Evolutionary conservation across 2,329 filamentous ascomycete species (phyloP), one percentile per base, ranked within the genome.

Genomic region (Alternaria ethzedia): DNA sequence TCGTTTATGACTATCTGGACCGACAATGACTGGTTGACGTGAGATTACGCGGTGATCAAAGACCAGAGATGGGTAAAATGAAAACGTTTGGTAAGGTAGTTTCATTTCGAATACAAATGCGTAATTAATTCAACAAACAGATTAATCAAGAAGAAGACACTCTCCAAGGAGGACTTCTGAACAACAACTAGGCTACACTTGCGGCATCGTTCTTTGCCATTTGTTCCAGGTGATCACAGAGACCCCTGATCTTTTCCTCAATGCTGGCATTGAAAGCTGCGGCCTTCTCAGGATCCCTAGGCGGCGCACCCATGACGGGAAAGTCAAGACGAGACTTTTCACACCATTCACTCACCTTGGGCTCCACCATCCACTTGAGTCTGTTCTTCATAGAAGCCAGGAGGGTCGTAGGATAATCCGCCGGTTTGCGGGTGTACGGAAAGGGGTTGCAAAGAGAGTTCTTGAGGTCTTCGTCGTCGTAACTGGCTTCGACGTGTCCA

Each of bases 11-110:
- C 36, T n/a, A 10, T 10, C 0, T 6, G 36, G 15, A 41, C 15
- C 36, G 36, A 41, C 36, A n/a, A 8, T 17, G 36, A n/a, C 36
- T 41, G 15, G 0, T 17, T 41, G 15, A 10, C 36, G 15, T 2
- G 15, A 17, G 5, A 1, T 10, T 41, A 41, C 36, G 15, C 15
- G 8, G 8, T 1, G 15, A 10, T n/a, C 0, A 1, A 41, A 41
- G 32, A 0, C 32, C 6, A 36, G 13, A n/a, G 8, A 41, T 9
- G 2, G 15, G 15, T 41, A 10, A 0, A 41, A 10, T 10, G 15
- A 41, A 41, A 0, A 0, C 0, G 2, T n/a, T 41, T 5, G 32
- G 4, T 41, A 41, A 1, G 32, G 0, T 10, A n/a, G 8, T 1
- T 41, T 41, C 15, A n/a, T 41, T 41, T 41, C 15, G 15, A 17